Evolutionary conservation across 176 grass and related monocot species (phyloP).

Genomic region (Secale cereale): DNA sequence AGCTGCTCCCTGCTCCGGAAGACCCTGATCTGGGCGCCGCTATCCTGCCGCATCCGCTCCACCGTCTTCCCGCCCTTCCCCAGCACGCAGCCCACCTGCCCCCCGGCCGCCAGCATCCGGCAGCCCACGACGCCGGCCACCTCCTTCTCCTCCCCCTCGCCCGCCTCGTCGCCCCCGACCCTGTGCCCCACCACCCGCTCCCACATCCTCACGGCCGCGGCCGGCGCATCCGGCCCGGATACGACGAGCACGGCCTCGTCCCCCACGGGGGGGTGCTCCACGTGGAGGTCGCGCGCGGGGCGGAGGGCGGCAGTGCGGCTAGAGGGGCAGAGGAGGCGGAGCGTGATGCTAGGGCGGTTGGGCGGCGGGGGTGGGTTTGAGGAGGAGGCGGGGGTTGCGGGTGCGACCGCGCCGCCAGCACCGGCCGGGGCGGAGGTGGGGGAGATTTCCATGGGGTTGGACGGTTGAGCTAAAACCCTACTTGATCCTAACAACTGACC

Average conservation of each 20-base stretch:
- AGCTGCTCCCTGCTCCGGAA: constrained; percentile 65
- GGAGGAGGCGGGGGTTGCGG: constrained; percentile 20
- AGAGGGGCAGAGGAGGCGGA: constrained; percentile 55
- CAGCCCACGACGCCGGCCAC: constrained; percentile 46
- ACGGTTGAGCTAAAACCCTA: constrained; percentile 60
- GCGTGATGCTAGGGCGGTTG: constrained; percentile 40
- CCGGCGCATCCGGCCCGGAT: constrained; percentile 29
- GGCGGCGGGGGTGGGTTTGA: constrained; percentile 36
- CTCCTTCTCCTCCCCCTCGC: constrained; percentile 44
- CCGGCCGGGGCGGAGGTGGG: constrained; percentile 20
- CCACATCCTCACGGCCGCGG: constrained; percentile 47
- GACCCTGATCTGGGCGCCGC: constrained; percentile 73
- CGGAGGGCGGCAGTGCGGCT: constrained; percentile 26
- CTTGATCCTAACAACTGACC: background rate
- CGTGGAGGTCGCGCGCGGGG: constrained; percentile 35
- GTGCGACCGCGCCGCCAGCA: background rate
- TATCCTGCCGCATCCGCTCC: constrained; percentile 66
- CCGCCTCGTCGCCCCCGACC: constrained; percentile 17
- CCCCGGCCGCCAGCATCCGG: constrained; percentile 49
- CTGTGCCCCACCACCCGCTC: constrained; percentile 40
- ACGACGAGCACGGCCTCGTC: constrained; percentile 54
- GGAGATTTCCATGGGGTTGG: constrained; percentile 38
- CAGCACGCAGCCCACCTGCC: constrained; percentile 57
- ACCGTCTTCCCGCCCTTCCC: constrained; percentile 74
- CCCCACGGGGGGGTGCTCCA: constrained; percentile 42